These are phyloP conservation scores for Lepidium africanum DNA, from an alignment of 345 rosid genomes.

Conservation along the genomic window DNA sequence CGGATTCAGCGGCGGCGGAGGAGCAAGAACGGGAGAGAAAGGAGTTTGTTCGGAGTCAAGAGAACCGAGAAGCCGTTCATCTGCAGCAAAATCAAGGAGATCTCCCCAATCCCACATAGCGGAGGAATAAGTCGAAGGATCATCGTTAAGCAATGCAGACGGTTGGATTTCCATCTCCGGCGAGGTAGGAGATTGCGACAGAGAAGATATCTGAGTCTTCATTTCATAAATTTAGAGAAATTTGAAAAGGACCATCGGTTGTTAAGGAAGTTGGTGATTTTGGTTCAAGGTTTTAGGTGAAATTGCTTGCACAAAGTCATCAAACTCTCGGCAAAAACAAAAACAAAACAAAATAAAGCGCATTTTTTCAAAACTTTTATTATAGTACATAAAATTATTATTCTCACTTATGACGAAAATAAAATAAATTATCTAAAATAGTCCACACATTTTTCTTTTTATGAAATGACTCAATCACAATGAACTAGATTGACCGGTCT, in stretches of 20 bases:
- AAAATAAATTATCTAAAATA: conserved; percentile 5
- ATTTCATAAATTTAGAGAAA: background rate
- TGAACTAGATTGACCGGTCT: too few species aligned
- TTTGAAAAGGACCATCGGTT: conserved; percentile 8
- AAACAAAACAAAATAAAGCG: background rate
- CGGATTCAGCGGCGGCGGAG: conserved; percentile 12
- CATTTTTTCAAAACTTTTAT: background rate
- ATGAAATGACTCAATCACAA: background rate
- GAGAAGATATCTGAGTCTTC: conserved; percentile 13
- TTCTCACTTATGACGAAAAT: background rate
- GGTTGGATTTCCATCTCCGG: conserved; percentile 39
- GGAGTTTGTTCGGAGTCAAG: conserved; percentile 28
- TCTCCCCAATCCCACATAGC: conserved; percentile 81
- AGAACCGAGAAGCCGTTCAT: conserved; percentile 45
- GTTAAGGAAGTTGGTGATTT: conserved; percentile 27
- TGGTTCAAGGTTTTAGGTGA: conserved; percentile 25
- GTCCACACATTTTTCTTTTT: background rate
- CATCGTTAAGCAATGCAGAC: conserved; percentile 30
- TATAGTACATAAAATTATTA: background rate
- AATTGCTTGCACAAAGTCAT: conserved; percentile 7
- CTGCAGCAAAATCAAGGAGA: conserved; percentile 66
- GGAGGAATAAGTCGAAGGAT: conserved; percentile 31
- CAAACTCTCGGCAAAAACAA: background rate
- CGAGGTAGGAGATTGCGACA: conserved; percentile 17
- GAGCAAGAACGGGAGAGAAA: conserved; percentile 13